phyloP scores from a whole-genome alignment of 2,329 filamentous ascomycete genomes.

The Akanthomyces uredinophilus region DNA sequence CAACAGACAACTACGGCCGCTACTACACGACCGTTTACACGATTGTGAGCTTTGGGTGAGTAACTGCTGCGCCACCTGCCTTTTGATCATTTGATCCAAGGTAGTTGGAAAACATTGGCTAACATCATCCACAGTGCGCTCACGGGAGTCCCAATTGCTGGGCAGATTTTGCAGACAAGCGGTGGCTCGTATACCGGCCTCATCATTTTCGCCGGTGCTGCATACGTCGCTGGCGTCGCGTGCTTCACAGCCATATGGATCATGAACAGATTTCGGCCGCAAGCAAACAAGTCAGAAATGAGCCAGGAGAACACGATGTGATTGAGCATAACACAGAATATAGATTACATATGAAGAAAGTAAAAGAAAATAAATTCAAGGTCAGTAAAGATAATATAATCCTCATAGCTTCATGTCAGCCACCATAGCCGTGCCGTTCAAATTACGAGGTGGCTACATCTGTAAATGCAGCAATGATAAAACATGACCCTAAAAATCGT shows the following conservation, averaged over 20 bases:
- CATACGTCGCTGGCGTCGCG: slow-evolving; percentile 6
- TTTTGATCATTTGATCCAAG: not conserved
- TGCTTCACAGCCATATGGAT: not conserved
- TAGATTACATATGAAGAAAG: not conserved
- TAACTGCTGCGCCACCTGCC: not conserved
- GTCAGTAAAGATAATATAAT: too few relatives aligned
- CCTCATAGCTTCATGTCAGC: too few relatives aligned
- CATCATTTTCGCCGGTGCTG: slow-evolving; percentile 52
- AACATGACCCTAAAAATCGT: too few relatives aligned
- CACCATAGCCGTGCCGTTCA: too few relatives aligned
- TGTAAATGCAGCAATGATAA: too few relatives aligned
- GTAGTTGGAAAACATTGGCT: not conserved
- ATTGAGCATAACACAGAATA: not conserved
- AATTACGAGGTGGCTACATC: too few relatives aligned
- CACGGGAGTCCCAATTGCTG: slow-evolving; percentile 61
- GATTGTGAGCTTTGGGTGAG: slow-evolving; percentile 60
- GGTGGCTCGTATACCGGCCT: slow-evolving; percentile 55
- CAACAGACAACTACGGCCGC: slow-evolving; percentile 60
- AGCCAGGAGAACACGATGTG: too few relatives aligned
- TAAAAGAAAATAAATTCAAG: too few relatives aligned
- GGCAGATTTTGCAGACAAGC: slow-evolving; percentile 49
- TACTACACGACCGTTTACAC: slow-evolving; percentile 66
- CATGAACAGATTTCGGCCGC: not conserved
- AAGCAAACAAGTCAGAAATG: not conserved
- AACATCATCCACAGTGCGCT: slow-evolving; percentile 27